Conservation (phyloP, 1,284 basidiomycete genomes). For the Phellopilus nigrolimitatus region DNA sequence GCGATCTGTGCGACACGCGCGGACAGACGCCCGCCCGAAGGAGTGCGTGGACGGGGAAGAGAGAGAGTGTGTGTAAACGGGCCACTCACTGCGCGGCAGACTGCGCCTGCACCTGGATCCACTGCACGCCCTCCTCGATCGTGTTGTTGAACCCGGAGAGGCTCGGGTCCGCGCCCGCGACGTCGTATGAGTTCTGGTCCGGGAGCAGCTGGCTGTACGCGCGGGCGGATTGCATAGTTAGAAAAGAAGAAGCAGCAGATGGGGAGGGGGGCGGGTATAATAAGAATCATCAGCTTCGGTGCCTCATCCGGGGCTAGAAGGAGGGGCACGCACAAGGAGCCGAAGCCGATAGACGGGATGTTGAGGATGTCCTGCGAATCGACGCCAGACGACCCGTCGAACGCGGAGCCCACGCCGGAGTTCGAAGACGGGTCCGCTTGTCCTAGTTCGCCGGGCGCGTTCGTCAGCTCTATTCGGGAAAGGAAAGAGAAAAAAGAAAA, state of each 20-base stretch:
- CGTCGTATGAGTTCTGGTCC: slow-evolving; percentile 52
- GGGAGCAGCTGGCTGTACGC: slow-evolving; percentile 50
- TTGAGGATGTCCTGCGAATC: slow-evolving; percentile 61
- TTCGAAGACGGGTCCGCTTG: slow-evolving; percentile 12
- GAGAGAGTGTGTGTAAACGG: neutral
- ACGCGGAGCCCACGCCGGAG: slow-evolving; percentile 39
- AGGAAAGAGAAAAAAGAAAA: neutral
- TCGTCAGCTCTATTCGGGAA: neutral
- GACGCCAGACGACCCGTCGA: slow-evolving; percentile 59
- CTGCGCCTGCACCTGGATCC: slow-evolving; percentile 49
- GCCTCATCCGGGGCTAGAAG: neutral
- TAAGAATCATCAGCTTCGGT: slow-evolving; percentile 8
- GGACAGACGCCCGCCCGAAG: neutral
- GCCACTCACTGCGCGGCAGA: slow-evolving; percentile 39
- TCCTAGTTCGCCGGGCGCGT: slow-evolving; percentile 7
- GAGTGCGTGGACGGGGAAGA: neutral
- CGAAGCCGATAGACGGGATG: slow-evolving; percentile 52
- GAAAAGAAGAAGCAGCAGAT: neutral
- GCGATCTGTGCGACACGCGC: neutral
- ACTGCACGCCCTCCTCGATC: slow-evolving; percentile 44
- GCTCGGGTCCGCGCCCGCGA: slow-evolving; percentile 35
- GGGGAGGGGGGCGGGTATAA: neutral
- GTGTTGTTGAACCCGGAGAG: slow-evolving; percentile 47
- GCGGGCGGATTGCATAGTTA: neutral
- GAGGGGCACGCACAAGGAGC: slow-evolving; percentile 35